These are phyloP conservation scores for Panaeolus cyanescens DNA, from an alignment of 768 basidiomycete genomes.

Conservation along the genomic window DNA sequence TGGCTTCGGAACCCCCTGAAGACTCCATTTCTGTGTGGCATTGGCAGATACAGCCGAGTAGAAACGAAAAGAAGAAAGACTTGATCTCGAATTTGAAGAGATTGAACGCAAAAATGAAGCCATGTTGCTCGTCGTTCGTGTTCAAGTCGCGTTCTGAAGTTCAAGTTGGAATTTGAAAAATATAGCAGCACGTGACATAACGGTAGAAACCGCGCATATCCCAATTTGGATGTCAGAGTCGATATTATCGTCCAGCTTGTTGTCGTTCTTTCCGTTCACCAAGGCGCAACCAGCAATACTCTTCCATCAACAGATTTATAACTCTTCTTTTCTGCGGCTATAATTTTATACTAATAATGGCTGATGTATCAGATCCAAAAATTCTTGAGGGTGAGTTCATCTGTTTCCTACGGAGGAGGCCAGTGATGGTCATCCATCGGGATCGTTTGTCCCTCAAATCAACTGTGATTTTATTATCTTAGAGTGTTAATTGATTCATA, in stretches of 20 bases:
- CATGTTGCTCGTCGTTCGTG: slow-evolving; percentile 20
- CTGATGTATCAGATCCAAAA: slow-evolving; percentile 73
- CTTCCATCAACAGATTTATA: not conserved
- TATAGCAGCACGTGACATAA: not conserved
- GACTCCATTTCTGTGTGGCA: slow-evolving; percentile 37
- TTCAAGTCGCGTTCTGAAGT: not conserved
- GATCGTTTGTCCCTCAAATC: not conserved
- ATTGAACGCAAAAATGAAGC: slow-evolving; percentile 15
- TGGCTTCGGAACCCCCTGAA: slow-evolving; percentile 38
- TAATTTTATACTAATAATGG: slow-evolving; percentile 47
- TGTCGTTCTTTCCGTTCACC: not conserved
- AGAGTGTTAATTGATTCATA: no score
- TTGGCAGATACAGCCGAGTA: slow-evolving; percentile 20
- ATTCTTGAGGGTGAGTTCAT: slow-evolving; percentile 66
- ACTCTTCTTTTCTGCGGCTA: not conserved
- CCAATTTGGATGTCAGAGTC: not conserved
- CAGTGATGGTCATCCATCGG: not conserved
- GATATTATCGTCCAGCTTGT: not conserved
- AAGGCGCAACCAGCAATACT: not conserved
- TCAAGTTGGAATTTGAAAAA: not conserved
- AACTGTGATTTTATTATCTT: no score
- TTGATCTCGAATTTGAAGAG: slow-evolving; percentile 7
- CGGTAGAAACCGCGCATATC: slow-evolving; percentile 1
- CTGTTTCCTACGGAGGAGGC: not conserved
- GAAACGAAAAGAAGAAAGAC: slow-evolving; percentile 17